These are phyloP conservation scores for Boletus rufocinnamomeus DNA, from an alignment of 768 basidiomycete genomes.

Conservation along the genomic window DNA sequence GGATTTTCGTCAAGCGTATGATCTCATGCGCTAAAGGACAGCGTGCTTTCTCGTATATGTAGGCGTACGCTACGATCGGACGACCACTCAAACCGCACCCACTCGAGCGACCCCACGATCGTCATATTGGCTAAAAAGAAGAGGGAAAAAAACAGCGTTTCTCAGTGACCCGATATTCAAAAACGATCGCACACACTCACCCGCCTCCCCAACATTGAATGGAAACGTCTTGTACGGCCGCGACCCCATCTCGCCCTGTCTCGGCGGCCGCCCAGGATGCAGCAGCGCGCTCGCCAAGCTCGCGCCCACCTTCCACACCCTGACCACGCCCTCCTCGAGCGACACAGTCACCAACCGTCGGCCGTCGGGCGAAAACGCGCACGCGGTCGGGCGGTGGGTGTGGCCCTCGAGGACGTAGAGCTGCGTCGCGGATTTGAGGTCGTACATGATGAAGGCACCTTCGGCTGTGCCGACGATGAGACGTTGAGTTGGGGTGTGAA, in stretches of 20 bases:
- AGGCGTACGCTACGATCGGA: conserved; percentile 81
- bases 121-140: conserved; percentile 52
- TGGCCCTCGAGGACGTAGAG: conserved; percentile 95
- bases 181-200: conserved; percentile 43
- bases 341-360: conserved; percentile 85
- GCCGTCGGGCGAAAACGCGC: conserved; percentile 94
- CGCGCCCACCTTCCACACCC: conserved; percentile 95
- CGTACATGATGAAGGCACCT: conserved; percentile 94
- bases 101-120: conserved; percentile 64
- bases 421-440: conserved; percentile 92
- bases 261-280: conserved; percentile 85
- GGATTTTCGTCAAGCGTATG: background rate
- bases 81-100: conserved; percentile 83
- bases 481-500: conserved; percentile 83
- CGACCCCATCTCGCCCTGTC: conserved; percentile 81
- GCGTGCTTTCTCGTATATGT: conserved; percentile 74
- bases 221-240: conserved; percentile 86
- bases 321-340: conserved; percentile 77
- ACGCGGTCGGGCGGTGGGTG: conserved; percentile 75
- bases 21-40: conserved; percentile 81
- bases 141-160: background rate
- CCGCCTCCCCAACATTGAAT: conserved; percentile 83
- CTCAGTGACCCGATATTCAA: background rate
- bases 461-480: conserved; percentile 93
- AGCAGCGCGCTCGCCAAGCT: conserved; percentile 84